phyloP scores from a whole-genome alignment of 768 basidiomycete species.

The Amanita pallidorosea region DNA sequence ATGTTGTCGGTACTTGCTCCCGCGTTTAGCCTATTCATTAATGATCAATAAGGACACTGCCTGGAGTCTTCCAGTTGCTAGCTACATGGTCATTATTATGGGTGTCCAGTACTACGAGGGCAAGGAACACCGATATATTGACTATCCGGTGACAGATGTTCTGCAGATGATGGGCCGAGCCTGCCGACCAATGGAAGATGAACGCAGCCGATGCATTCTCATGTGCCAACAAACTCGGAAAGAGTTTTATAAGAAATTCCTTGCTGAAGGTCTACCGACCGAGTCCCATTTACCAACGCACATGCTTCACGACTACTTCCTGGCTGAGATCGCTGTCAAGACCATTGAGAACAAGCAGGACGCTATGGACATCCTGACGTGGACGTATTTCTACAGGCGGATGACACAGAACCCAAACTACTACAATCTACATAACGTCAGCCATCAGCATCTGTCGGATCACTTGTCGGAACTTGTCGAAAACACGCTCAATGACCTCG shows the following conservation, averaged over 20 bases:
- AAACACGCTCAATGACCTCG: slow-evolving; percentile 81
- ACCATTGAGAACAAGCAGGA: slow-evolving; percentile 99
- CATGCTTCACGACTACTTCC: slow-evolving; percentile 91
- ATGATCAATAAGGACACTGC: slow-evolving; percentile 63
- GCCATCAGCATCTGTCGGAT: slow-evolving; percentile 90
- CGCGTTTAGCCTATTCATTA: background rate
- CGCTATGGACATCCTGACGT: slow-evolving; percentile 95
- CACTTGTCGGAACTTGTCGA: slow-evolving; percentile 96
- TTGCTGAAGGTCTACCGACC: slow-evolving; percentile 94
- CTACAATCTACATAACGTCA: slow-evolving; percentile 91
- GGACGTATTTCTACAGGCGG: slow-evolving; percentile 97
- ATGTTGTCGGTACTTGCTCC: slow-evolving; percentile 9
- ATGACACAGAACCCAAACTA: slow-evolving; percentile 98
- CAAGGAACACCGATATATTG: slow-evolving; percentile 95
- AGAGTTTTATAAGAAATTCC: slow-evolving; percentile 98
- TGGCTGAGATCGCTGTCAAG: slow-evolving; percentile 96
- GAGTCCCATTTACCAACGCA: slow-evolving; percentile 91
- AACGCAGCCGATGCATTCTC: slow-evolving; percentile 84
- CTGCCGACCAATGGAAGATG: slow-evolving; percentile 82
- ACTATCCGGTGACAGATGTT: slow-evolving; percentile 97
- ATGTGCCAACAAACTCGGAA: slow-evolving; percentile 98
- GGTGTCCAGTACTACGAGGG: slow-evolving; percentile 97
- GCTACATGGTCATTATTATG: slow-evolving; percentile 99
- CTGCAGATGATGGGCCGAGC: slow-evolving; percentile 99
- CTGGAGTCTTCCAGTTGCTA: slow-evolving; percentile 89